phyloP scores from a whole-genome alignment of 2,329 filamentous ascomycete species.

The Calonectria pseudoturangicola region DNA sequence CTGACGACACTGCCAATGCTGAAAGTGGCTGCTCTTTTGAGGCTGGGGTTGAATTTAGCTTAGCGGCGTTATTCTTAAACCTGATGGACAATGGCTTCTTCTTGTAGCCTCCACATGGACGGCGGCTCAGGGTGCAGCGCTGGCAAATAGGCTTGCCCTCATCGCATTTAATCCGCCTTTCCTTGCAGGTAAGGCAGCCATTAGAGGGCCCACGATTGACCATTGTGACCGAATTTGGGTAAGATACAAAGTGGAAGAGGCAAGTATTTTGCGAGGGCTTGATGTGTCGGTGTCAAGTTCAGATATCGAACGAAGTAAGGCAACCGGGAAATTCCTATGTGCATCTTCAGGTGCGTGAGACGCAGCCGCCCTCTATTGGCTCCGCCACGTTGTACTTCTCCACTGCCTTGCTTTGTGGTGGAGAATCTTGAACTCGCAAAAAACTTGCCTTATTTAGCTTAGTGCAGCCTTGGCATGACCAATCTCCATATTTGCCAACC shows the following conservation, averaged over 20 bases:
- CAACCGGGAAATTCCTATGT: too few species aligned
- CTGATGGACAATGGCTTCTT: constrained; percentile 26
- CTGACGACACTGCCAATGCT: neutral
- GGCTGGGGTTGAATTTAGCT: neutral
- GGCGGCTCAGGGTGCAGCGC: constrained; percentile 27
- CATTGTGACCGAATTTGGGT: constrained; percentile 21
- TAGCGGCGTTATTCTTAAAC: constrained; percentile 34
- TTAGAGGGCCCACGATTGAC: constrained; percentile 42
- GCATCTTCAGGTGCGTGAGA: neutral
- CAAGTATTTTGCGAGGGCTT: constrained; percentile 27
- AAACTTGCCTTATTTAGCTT: neutral
- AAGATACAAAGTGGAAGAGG: neutral
- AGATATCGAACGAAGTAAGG: neutral
- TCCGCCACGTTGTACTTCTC: neutral
- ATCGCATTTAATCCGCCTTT: constrained; percentile 42
- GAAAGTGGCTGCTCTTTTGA: neutral
- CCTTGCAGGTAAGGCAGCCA: constrained; percentile 41
- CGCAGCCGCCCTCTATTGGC: neutral
- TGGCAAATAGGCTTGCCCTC: constrained; percentile 41
- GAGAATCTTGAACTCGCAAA: constrained; percentile 2
- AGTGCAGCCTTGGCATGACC: neutral
- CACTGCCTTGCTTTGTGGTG: neutral
- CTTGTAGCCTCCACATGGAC: constrained; percentile 39
- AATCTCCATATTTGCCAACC: neutral
- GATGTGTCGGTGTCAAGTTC: neutral